Evolutionary conservation across 768 basidiomycete species (phyloP), one percentile per base, ranked within the genome.

Genomic region (Kwoniella newhampshirensis): DNA sequence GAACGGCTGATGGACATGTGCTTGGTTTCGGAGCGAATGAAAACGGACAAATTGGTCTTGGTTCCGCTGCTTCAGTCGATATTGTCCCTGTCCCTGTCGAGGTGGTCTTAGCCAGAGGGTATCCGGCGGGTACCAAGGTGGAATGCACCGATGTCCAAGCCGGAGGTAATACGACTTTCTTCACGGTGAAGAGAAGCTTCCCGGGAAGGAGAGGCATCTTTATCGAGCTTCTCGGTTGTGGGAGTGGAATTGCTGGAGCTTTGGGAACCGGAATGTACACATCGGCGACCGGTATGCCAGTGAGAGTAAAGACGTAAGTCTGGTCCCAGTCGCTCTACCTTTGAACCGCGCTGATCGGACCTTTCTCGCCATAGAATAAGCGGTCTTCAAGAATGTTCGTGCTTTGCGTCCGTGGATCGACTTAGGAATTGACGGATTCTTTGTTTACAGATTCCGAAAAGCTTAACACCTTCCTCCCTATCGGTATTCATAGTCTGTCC

Each of bases 1-100:
- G 84, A 23, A 90, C 89, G 0, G 66, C 77, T 5, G 76, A 79
- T 2, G 92, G 91, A 1, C 80, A 84, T 51, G 87, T 93, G 9
- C 81, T 97, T 18, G 89, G 85, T 0, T 94, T 88, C 84, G 92
- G 92, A 42, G 89, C 89, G 1, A 94, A 96, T 71, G 86, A 88
- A 62, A 87, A 82, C 64, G 91, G 91, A 25, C 91, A 97, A 78
- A 81, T 93, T 43, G 91, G 90, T 39, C 77, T 91, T 23, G 89
- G 88, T 15, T 78, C 80, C 15, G 81, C 82, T 54, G 80, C 86
- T 11, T 79, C 82, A 3, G 71, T 88, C 40, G 83, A 86, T 54
- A 81, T 82, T 1, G 86, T 94, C 58, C 84, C 80, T n/a, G 81
- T 87, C 4, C 91, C 91, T 0, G 90, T 89, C 0, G 91, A 94